Base-by-base conservation (phyloP, 345 rosid genomes). In the Carallia pectinifolia region DNA sequence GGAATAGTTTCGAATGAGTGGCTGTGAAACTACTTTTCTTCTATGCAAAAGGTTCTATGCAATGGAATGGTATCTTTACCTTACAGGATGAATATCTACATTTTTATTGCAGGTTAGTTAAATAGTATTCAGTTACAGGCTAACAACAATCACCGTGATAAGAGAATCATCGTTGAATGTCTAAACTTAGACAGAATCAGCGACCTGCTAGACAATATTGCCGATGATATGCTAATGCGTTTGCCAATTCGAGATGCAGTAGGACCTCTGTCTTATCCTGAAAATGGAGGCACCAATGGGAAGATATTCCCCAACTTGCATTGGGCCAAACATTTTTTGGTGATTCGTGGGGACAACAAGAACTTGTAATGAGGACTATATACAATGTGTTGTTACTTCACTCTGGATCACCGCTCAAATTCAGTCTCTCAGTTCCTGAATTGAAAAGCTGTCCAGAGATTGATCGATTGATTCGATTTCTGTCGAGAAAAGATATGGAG, bases 271-370 rank as follows among this genome's bases (percentile, higher is more conserved):
- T 71, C 36, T n/a, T 55, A 48, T 64, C 68, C 27, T 54, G 17
- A 12, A 39, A 12, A 4, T 71, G 64, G 75, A 40, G 68, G 63
- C 16, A 71, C 38, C 52, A 36, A 27, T 70, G 74, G 74, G 53
- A 6, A 17, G 5, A 16, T 36, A 15, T 53, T 58, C 67, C 74
- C n/a, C 40, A 36, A 12, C 53, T 70, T 34, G 53, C 53, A n/a
- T 70, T 70, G 6, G 67, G 52, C 37, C 34, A 2, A 23, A 33
- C 34, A 33, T 53, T 47, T 30, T 39, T 47, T 50, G 3, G 5
- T 8, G 9, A 65, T 52, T 50, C 53, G 13, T 7, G 6, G 56
- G 16, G 19, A 64, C 5, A 4, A 6, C 56, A 39, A 5, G 23
- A 63, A 40, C 34, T 44, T n/a, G 8, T 55, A 19, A 29, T 68